phyloP scores from a whole-genome alignment of 768 basidiomycete genomes.

The Rickenella mellea region DNA sequence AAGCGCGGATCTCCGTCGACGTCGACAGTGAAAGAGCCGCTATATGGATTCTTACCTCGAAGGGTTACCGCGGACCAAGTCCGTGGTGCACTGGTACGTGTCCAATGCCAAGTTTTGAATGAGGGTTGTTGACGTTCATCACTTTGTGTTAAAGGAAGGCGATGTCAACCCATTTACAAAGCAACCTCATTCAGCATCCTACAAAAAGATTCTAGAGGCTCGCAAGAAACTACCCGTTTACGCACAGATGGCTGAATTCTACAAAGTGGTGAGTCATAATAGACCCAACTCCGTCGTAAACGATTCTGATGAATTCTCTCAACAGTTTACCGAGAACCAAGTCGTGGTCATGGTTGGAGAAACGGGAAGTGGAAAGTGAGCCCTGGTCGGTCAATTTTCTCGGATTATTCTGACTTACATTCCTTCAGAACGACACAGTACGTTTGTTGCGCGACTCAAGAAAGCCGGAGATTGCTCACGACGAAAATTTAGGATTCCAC shows the following conservation, averaged over 20 bases:
- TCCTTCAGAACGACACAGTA: not conserved
- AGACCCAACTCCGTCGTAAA: not conserved
- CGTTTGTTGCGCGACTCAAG: not conserved
- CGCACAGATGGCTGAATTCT: slow-evolving; percentile 88
- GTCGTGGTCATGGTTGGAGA: slow-evolving; percentile 89
- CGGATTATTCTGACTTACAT: not conserved
- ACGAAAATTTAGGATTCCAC: slow-evolving; percentile 64
- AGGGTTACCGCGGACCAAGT: slow-evolving; percentile 59
- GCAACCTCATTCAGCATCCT: slow-evolving; percentile 62
- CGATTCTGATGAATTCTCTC: not conserved
- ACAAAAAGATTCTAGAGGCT: slow-evolving; percentile 76
- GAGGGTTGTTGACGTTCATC: slow-evolving; percentile 5
- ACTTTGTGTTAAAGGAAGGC: slow-evolving; percentile 47
- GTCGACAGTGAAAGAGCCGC: slow-evolving; percentile 38
- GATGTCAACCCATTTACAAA: slow-evolving; percentile 87
- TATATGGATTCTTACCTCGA: slow-evolving; percentile 68
- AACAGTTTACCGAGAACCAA: slow-evolving; percentile 39
- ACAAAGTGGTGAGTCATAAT: slow-evolving; percentile 61
- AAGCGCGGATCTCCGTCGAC: slow-evolving; percentile 18
- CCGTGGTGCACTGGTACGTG: slow-evolving; percentile 57
- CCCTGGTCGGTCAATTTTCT: not conserved
- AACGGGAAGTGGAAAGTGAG: slow-evolving; percentile 91
- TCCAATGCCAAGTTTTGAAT: not conserved
- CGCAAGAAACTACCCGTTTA: slow-evolving; percentile 90
- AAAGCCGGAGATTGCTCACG: not conserved